Conservation (phyloP, 2,329 filamentous ascomycete species). For the Diaporthe capsici region DNA sequence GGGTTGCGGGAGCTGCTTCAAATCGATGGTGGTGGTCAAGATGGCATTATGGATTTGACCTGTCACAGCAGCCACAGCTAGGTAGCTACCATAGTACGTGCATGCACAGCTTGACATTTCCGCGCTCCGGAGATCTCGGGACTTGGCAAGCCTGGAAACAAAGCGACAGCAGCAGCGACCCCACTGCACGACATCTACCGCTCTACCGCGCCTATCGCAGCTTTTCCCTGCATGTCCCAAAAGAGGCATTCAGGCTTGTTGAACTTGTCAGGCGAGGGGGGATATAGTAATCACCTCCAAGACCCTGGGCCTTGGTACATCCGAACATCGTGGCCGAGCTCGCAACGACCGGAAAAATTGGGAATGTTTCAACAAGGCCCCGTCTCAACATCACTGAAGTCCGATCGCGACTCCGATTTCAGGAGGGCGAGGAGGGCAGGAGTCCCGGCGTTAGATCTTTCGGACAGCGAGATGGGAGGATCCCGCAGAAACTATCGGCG, state of each 20-base stretch:
- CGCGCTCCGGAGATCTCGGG: slow-evolving; percentile 31
- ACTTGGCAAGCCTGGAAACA: slow-evolving; percentile 14
- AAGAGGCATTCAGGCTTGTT: neutral
- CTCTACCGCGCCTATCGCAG: slow-evolving; percentile 35
- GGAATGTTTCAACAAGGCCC: slow-evolving; percentile 25
- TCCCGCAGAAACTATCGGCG: slow-evolving; percentile 26
- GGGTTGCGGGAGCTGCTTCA: neutral
- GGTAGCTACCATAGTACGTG: neutral
- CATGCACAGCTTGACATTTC: slow-evolving; percentile 27
- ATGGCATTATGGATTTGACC: neutral
- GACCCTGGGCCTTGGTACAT: slow-evolving; percentile 16
- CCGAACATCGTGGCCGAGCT: slow-evolving; percentile 11
- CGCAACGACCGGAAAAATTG: slow-evolving; percentile 29
- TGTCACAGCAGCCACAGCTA: slow-evolving; percentile 4
- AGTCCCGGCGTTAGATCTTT: slow-evolving; percentile 20
- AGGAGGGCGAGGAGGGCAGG: slow-evolving; percentile 27
- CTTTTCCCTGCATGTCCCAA: neutral
- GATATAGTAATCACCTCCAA: neutral
- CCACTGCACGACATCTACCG: slow-evolving; percentile 17
- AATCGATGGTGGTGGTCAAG: neutral
- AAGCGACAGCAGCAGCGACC: slow-evolving; percentile 15
- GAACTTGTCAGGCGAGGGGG: neutral
- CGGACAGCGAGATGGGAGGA: slow-evolving; percentile 38
- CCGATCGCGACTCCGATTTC: slow-evolving; percentile 38
- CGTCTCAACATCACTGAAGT: slow-evolving; percentile 13